Conservation (phyloP, 2,329 filamentous ascomycete species). For the Ophiostoma angusticollis region DNA sequence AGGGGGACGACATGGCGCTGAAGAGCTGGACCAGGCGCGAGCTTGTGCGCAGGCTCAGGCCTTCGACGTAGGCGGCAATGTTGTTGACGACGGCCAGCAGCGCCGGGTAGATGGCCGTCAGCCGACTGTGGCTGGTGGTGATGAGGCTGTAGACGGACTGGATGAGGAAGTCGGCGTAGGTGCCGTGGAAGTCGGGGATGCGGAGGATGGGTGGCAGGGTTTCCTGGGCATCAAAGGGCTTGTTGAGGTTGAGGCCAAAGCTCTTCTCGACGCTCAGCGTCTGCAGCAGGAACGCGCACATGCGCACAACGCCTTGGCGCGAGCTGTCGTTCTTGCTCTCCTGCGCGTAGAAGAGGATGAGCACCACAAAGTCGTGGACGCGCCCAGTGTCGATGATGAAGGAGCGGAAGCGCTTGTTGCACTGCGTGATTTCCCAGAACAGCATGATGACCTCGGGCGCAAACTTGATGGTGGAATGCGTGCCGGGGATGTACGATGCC, state of each 20-base stretch:
- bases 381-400: slow-evolving; percentile 95
- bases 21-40: slow-evolving; percentile 80
- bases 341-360: slow-evolving; percentile 84
- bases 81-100: slow-evolving; percentile 89
- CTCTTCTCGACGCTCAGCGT: slow-evolving; percentile 86
- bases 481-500: slow-evolving; percentile 74
- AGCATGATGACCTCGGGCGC: slow-evolving; percentile 93
- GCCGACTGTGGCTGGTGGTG: slow-evolving; percentile 76
- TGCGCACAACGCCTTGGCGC: slow-evolving; percentile 83
- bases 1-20: slow-evolving; percentile 82
- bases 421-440: slow-evolving; percentile 94
- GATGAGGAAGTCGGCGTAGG: slow-evolving; percentile 87
- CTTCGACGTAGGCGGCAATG: slow-evolving; percentile 70
- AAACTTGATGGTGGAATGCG: slow-evolving; percentile 68
- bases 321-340: slow-evolving; percentile 76
- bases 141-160: slow-evolving; percentile 92
- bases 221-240: slow-evolving; percentile 76
- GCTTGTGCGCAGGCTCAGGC: slow-evolving; percentile 60
- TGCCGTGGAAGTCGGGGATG: slow-evolving; percentile 72
- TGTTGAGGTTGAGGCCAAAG: slow-evolving; percentile 84
- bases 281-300: slow-evolving; percentile 95
- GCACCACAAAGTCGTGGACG: slow-evolving; percentile 81
- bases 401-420: slow-evolving; percentile 91
- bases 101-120: slow-evolving; percentile 85
- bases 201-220: slow-evolving; percentile 71